Evolutionary conservation across 2,329 filamentous ascomycete genomes (phyloP).

Genomic region (Fonsecaea pugnacius): DNA sequence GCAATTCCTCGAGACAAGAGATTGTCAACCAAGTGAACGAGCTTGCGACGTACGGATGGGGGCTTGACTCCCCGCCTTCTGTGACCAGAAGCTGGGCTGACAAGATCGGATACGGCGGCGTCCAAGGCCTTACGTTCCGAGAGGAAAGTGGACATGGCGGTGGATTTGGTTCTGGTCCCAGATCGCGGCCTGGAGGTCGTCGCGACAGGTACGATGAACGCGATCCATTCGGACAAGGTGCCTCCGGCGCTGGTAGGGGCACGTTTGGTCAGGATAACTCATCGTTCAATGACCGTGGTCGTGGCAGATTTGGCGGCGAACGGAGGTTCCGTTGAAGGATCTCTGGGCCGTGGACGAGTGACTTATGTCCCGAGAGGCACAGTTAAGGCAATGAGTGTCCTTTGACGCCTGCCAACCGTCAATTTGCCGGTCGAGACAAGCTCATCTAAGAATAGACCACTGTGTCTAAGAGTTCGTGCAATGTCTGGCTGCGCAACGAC

Average conservation of each 20-base stretch:
- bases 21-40: constrained; percentile 53
- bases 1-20: constrained; percentile 41
- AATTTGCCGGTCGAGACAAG: neutral
- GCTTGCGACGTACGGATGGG: constrained; percentile 54
- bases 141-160: constrained; percentile 15
- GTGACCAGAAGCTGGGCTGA: constrained; percentile 36
- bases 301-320: constrained; percentile 14
- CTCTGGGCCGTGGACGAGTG: neutral
- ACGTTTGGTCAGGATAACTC: neutral
- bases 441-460: neutral
- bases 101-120: constrained; percentile 41
- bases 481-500: neutral
- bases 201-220: constrained; percentile 18
- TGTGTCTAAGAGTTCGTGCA: neutral
- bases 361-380: neutral
- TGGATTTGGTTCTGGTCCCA: neutral
- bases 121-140: constrained; percentile 38
- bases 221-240: constrained; percentile 19
- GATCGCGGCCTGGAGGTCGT: constrained; percentile 9
- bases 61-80: constrained; percentile 48
- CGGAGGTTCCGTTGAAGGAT: constrained; percentile 3
- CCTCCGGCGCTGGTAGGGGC: constrained; percentile 5
- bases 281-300: constrained; percentile 16
- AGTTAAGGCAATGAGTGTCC: neutral
- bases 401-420: neutral